A percentile compares a stretch with the other conserved stretches of the same genome.
Conservation (phyloP, 1,284 basidiomycete species). For the Peniophora sp. region DNA sequence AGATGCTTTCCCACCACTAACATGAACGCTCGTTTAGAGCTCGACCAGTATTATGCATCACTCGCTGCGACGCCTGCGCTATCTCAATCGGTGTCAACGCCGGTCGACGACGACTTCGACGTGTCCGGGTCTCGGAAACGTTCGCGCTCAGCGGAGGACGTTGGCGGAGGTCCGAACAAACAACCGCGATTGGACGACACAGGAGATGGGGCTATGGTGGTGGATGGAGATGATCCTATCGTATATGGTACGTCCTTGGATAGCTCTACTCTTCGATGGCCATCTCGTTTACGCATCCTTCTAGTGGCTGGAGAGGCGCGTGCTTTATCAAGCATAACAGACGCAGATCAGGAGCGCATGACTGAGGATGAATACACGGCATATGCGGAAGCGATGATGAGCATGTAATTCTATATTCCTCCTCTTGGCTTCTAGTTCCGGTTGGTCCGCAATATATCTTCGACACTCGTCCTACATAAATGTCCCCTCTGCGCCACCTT, state of each 20-base stretch:
- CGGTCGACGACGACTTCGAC: conserved; percentile 56
- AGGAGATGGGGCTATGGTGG: conserved; percentile 9
- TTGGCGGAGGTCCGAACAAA: conserved; percentile 34
- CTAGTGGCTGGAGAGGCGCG: conserved; percentile 65
- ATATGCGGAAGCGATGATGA: conserved; percentile 50
- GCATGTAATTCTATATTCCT: too few species aligned
- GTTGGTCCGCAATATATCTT: too few species aligned
- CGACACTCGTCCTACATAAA: too few species aligned
- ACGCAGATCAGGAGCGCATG: conserved; percentile 79
- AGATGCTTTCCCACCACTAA: not conserved
- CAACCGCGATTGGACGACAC: conserved; percentile 20
- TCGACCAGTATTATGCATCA: conserved; percentile 73
- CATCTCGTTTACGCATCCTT: conserved; percentile 3
- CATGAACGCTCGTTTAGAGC: conserved; percentile 35
- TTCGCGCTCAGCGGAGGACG: conserved; percentile 57
- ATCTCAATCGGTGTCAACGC: conserved; percentile 22
- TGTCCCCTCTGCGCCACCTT: too few species aligned
- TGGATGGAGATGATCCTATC: conserved; percentile 43
- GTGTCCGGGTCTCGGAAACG: conserved; percentile 61
- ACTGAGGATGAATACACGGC: conserved; percentile 78
- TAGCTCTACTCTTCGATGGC: not conserved
- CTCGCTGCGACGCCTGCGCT: conserved; percentile 48
- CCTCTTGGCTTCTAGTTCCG: too few species aligned
- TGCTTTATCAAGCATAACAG: conserved; percentile 65
- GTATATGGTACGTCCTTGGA: conserved; percentile 49